Base-by-base conservation (phyloP, 495 filamentous ascomycete genomes). In the Trichoderma parareesei region DNA sequence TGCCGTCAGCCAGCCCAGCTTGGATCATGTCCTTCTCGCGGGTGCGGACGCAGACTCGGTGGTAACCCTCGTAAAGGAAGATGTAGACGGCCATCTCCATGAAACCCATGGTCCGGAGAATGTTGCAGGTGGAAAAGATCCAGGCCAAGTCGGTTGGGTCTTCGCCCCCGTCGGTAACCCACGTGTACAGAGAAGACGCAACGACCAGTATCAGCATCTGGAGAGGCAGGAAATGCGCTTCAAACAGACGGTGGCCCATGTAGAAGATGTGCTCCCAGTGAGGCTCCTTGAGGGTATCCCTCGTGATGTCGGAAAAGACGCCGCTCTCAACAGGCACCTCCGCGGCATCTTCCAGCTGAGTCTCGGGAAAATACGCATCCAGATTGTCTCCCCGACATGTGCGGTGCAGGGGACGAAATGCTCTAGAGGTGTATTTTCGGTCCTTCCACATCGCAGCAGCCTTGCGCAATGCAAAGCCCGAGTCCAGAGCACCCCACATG, bases 401-500 rank as follows among this genome's bases (percentile, higher is more conserved):
- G 67, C 57, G 38, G 64, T 83, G 81, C n/a, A 83, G 76, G 40
- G 81, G 81, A 55, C 79, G 75, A 66, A 79, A 82, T 16, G 78
- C 77, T 64, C 79, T 74, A 11, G 75, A 73, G 6, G 78, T 82
- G 63, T 78, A 76, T 67, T 81, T 79, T 42, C 80, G 72, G 67
- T 81, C 76, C 66, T 75, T 76, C 77, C 78, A 82, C 53, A 82
- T 71, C 71, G 78, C 76, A 14, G 75, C 71, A 4, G 77, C 68
- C 69, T 79, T 81, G 66, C 79, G 71, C 49, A 84, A 66, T 10
- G 85, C 85, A 67, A 79, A 90, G 10, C 87, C 87, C 14, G 82
- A 83, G 65, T 90, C 87, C 7, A 90, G 73, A 53, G 85, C 79
- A 68, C 87, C 87, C 87, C 86, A 89, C 87, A 90, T 90, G 75